Evolutionary conservation across 345 rosid genomes (phyloP).

Genomic region (Arabidopsis thaliana): DNA sequence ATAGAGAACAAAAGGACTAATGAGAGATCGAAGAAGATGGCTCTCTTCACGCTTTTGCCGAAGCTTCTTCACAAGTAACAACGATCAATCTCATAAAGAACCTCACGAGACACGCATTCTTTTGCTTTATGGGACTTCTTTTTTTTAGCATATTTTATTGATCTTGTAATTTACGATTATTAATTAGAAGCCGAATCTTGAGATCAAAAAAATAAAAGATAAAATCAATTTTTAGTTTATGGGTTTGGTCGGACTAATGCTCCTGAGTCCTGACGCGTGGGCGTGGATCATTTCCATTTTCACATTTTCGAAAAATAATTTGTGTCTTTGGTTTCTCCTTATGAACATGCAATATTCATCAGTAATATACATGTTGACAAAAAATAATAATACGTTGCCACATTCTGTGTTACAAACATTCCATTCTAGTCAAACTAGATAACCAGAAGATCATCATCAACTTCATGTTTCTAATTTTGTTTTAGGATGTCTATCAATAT

Average conservation of each 20-base stretch:
- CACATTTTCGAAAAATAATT: not conserved
- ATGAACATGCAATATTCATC: too few relatives aligned
- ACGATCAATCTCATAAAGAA: constrained; percentile 19
- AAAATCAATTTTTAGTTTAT: not conserved
- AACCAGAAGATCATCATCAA: not conserved
- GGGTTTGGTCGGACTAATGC: constrained; percentile 12
- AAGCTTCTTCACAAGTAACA: constrained; percentile 38
- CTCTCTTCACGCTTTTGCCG: constrained; percentile 31
- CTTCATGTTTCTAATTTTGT: not conserved
- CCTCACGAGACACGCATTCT: constrained; percentile 26
- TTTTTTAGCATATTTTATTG: too few relatives aligned
- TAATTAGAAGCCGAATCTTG: constrained; percentile 1
- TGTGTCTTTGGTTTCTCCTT: not conserved
- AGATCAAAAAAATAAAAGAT: too few relatives aligned
- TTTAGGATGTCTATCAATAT: not conserved
- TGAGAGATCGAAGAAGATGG: constrained; percentile 28
- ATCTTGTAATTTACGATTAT: not conserved
- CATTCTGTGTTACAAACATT: not conserved
- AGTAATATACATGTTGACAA: too few relatives aligned
- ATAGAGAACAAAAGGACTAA: constrained; percentile 21
- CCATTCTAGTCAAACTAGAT: not conserved
- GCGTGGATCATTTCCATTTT: not conserved
- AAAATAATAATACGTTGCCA: too few relatives aligned
- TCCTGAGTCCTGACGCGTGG: constrained; percentile 21
- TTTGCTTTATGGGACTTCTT: not conserved